Percentiles rank a stretch among this genome's conserved stretches.
Evolutionary conservation across 108 stramenopile genomes (phyloP).

Genomic region (Parietichytrium sp.): DNA sequence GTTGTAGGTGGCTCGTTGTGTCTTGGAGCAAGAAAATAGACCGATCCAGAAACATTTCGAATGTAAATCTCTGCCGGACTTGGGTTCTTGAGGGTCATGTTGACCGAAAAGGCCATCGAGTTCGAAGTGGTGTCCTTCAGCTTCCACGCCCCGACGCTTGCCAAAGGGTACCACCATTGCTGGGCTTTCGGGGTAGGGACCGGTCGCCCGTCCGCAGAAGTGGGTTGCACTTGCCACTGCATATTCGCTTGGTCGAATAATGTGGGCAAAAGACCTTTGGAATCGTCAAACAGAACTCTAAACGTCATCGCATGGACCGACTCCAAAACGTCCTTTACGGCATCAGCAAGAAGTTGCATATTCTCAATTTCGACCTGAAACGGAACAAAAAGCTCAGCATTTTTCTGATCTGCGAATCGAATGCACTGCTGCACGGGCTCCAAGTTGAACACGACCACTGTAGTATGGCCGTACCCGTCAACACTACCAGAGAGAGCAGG

Average conservation of each 20-base stretch:
- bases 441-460: neutral
- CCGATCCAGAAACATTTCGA: neutral
- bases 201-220: conserved; percentile 6
- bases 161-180: conserved; percentile 26
- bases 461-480: neutral
- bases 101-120: neutral
- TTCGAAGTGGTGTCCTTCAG: neutral
- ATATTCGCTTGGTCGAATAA: neutral
- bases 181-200: neutral
- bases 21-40: neutral
- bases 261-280: neutral
- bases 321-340: neutral
- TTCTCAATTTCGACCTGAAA: neutral
- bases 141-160: conserved; percentile 13
- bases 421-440: neutral
- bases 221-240: neutral
- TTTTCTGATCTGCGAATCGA: neutral
- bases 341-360: neutral
- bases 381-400: neutral
- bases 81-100: conserved; percentile 15
- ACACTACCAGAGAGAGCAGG: neutral
- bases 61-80: neutral
- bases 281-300: neutral
- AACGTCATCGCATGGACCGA: neutral
- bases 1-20: neutral